phyloP scores from a whole-genome alignment of 768 basidiomycete species.

The Collybiopsis confluens region DNA sequence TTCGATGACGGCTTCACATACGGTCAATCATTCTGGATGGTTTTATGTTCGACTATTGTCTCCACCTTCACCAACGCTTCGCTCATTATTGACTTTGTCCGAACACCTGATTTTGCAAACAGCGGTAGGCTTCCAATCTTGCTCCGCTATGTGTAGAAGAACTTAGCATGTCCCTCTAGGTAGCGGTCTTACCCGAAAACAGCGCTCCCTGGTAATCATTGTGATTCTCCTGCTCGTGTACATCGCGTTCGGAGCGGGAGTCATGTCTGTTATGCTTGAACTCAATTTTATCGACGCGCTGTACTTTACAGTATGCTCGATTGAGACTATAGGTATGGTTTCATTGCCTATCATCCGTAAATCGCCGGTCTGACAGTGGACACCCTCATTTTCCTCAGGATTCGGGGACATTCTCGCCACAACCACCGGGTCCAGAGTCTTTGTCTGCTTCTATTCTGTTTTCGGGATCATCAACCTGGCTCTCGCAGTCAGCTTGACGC shows the following conservation, averaged over 20 bases:
- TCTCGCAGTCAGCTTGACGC: slow-evolving; percentile 58
- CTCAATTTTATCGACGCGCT: slow-evolving; percentile 68
- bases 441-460: slow-evolving; percentile 52
- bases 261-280: slow-evolving; percentile 47
- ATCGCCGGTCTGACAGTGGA: too few relatives aligned
- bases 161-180: slow-evolving; percentile 34
- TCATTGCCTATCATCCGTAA: too few relatives aligned
- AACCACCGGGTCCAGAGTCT: slow-evolving; percentile 49
- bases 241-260: slow-evolving; percentile 66
- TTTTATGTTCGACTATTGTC: slow-evolving; percentile 66
- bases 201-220: slow-evolving; percentile 74
- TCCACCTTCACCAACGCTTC: slow-evolving; percentile 66
- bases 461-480: slow-evolving; percentile 63
- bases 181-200: slow-evolving; percentile 77
- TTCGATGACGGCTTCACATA: slow-evolving; percentile 67
- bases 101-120: slow-evolving; percentile 56
- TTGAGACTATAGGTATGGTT: slow-evolving; percentile 63
- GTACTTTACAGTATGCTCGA: slow-evolving; percentile 73
- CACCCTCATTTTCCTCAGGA: slow-evolving; percentile 13
- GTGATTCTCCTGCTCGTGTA: slow-evolving; percentile 73
- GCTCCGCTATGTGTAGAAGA: too few relatives aligned
- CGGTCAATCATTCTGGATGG: slow-evolving; percentile 72
- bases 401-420: slow-evolving; percentile 73
- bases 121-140: slow-evolving; percentile 43
- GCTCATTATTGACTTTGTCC: slow-evolving; percentile 55